Conservation (phyloP, 2,329 filamentous ascomycete genomes). For the Aureobasidium sp. region DNA sequence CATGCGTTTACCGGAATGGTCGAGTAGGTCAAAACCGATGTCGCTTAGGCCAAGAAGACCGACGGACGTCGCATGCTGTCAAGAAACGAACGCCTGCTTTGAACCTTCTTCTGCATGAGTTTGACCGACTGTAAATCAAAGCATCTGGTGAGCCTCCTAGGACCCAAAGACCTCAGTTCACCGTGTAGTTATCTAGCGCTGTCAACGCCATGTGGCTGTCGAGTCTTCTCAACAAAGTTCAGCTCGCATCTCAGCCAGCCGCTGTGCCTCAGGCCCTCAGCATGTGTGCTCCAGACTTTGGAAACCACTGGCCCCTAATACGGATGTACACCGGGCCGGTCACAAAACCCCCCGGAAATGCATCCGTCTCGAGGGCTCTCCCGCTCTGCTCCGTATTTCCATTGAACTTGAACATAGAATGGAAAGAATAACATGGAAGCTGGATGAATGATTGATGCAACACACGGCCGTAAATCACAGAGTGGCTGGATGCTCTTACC, state of each 20-base stretch:
- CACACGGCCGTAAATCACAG: not conserved
- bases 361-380: not conserved
- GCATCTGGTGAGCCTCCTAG: too few relatives aligned
- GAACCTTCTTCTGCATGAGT: not conserved
- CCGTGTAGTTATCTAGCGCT: not conserved
- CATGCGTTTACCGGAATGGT: not conserved
- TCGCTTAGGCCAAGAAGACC: not conserved
- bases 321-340: not conserved
- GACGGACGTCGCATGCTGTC: not conserved
- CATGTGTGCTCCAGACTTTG: not conserved
- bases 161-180: not conserved
- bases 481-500: not conserved
- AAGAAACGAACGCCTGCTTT: not conserved
- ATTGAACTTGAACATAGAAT: not conserved
- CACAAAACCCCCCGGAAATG: not conserved
- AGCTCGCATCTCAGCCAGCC: not conserved
- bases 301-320: not conserved
- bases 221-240: not conserved
- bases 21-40: not conserved
- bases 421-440: not conserved
- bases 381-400: not conserved
- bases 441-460: not conserved
- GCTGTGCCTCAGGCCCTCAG: not conserved
- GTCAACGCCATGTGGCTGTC: not conserved
- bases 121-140: not conserved